Base-by-base conservation (phyloP, 108 stramenopile species). In the Skeletonema tropicum region DNA sequence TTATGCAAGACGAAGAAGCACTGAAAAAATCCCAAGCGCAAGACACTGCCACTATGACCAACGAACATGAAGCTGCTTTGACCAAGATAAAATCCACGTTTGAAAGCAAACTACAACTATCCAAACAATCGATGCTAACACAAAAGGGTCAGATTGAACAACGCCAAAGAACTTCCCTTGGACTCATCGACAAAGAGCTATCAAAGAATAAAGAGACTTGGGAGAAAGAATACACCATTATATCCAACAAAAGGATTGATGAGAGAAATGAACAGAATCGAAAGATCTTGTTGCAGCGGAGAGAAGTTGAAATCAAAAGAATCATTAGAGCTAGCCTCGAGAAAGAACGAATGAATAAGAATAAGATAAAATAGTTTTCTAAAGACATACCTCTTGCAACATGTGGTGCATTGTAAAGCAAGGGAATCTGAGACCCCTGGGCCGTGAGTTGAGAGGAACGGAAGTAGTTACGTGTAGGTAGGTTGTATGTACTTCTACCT, bases 1-100 rank as follows among this genome's bases (percentile, higher is more conserved):
- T 76, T 5, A 61, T 59, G 0, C 52, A 68, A 72, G 71, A 82
- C 6, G 74, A 82, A 36, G 81, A 68, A 21, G 38, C 65, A n/a
- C 23, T 58, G 32, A 82, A 68, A 49, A 82, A 72, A 58, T 39
- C 63, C 25, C 61, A 70, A 4, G 33, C 42, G 21, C 35, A 64
- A 63, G 71, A 76, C 36, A 29, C 63, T 0, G 57, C 76, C 6
- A 57, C 67, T 14, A 36, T 76, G 30, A 19, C 12, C 0, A 75
- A 72, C 30, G 63, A 82, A 13, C 66, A 76, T n/a, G 55, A 75
- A 11, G 66, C 60, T 2, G 39, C 60, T n/a, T 6, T 82, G 42
- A 39, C 46, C 66, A 76, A 76, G 49, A 8, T 68, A 13, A 71
- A 66, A 14, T 25, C 17, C 8, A 45, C 66, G 2, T 33, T 48